phyloP scores from a whole-genome alignment of 768 basidiomycete genomes.

The Daedaleopsis nitida region DNA sequence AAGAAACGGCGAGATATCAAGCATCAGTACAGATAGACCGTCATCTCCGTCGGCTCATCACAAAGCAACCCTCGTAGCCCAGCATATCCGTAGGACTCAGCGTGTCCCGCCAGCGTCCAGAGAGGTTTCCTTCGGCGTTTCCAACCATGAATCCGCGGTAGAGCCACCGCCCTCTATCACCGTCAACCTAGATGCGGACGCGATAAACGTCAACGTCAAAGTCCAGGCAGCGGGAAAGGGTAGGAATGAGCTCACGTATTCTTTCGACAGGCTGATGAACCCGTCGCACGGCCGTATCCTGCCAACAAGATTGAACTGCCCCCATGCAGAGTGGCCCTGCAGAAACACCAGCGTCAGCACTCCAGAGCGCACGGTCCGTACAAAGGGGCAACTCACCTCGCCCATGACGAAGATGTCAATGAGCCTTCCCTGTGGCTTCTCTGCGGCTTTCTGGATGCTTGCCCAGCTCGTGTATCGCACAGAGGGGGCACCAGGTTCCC shows the following conservation, averaged over 20 bases:
- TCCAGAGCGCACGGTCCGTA: neutral
- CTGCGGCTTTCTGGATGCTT: slow-evolving; percentile 3
- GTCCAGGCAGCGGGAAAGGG: slow-evolving; percentile 26
- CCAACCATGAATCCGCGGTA: slow-evolving; percentile 85
- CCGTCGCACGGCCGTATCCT: slow-evolving; percentile 83
- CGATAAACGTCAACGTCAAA: neutral
- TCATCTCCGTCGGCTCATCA: slow-evolving; percentile 67
- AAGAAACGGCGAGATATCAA: too few relatives aligned
- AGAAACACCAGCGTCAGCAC: neutral
- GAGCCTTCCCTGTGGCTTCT: slow-evolving; percentile 24
- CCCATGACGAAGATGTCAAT: slow-evolving; percentile 72
- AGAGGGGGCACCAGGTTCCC: slow-evolving; percentile 40
- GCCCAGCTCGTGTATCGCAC: slow-evolving; percentile 32
- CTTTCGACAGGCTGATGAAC: slow-evolving; percentile 77
- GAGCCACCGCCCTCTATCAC: slow-evolving; percentile 80
- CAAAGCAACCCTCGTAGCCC: slow-evolving; percentile 89
- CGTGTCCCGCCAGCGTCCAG: slow-evolving; percentile 88
- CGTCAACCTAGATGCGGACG: slow-evolving; percentile 50
- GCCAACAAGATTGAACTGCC: slow-evolving; percentile 79
- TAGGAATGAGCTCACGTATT: slow-evolving; percentile 60
- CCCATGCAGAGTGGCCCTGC: slow-evolving; percentile 91
- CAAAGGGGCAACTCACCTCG: slow-evolving; percentile 48
- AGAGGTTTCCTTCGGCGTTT: slow-evolving; percentile 64
- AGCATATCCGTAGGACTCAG: slow-evolving; percentile 58
- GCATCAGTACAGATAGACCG: neutral